Evolutionary conservation across 257 asterid genomes (phyloP).

Genomic region (Solanum bulbocastanum): DNA sequence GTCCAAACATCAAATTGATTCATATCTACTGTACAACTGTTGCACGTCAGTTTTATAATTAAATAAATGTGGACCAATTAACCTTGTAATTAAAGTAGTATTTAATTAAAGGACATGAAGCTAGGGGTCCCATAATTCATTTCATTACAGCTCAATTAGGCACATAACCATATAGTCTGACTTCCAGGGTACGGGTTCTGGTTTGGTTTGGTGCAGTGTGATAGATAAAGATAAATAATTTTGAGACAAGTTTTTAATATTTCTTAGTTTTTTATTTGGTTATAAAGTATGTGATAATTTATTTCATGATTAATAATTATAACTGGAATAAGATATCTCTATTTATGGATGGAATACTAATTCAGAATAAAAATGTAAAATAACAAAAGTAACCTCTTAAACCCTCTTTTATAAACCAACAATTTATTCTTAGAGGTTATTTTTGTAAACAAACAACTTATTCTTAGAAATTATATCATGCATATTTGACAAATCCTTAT

Average conservation of each 20-base stretch:
- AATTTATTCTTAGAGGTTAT: neutral
- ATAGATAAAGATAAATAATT: neutral
- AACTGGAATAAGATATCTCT: fast-evolving
- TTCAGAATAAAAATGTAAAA: neutral
- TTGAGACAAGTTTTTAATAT: too few species aligned
- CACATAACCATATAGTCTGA: neutral
- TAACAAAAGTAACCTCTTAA: neutral
- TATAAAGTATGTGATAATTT: fast-evolving
- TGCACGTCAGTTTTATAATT: neutral
- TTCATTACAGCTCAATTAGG: neutral
- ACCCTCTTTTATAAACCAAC: neutral
- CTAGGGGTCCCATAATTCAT: neutral
- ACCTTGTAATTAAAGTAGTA: too few species aligned
- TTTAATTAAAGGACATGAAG: neutral
- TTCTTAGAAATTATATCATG: too few species aligned
- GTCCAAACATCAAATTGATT: neutral
- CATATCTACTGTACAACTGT: neutral
- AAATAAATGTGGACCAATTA: neutral
- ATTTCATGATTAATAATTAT: too few species aligned
- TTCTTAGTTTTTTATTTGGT: fast-evolving
- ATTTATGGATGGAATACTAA: neutral
- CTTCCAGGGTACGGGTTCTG: too few species aligned
- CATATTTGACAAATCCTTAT: neutral
- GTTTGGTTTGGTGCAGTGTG: neutral
- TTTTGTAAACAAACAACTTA: too few species aligned